A percentile compares a stretch with the other conserved stretches of the same genome.
Conservation (phyloP, 148 eudicot genomes). For the Dianthus caryophyllus region DNA sequence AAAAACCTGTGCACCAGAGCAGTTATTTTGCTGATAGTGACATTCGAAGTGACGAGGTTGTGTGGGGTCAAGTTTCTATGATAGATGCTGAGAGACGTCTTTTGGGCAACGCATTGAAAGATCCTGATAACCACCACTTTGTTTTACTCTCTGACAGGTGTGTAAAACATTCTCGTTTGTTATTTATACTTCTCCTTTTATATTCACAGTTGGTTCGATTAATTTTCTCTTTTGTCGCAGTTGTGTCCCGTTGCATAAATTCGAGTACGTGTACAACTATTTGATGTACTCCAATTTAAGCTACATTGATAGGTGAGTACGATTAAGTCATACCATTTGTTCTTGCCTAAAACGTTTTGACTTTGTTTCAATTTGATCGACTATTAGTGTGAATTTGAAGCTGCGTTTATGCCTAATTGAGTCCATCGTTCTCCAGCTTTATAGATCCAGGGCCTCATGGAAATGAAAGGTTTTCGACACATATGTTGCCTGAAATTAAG, state of each 20-base stretch:
- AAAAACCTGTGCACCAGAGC: slow-evolving; percentile 58
- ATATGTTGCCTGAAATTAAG: slow-evolving; percentile 89
- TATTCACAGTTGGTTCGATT: slow-evolving; percentile 9
- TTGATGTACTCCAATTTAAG: slow-evolving; percentile 82
- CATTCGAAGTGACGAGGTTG: slow-evolving; percentile 72
- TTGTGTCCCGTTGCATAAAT: slow-evolving; percentile 86
- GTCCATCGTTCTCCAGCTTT: slow-evolving; percentile 50
- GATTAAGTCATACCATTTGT: neutral
- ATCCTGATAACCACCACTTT: slow-evolving; percentile 86
- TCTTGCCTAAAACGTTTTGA: neutral
- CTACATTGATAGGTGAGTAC: slow-evolving; percentile 80
- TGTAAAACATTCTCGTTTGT: slow-evolving; percentile 1
- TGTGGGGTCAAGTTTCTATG: slow-evolving; percentile 96
- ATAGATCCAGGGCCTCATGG: slow-evolving; percentile 98
- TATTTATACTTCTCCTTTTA: neutral
- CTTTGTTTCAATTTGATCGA: neutral
- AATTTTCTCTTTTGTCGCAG: slow-evolving; percentile 41
- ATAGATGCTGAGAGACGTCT: slow-evolving; percentile 95
- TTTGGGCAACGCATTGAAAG: slow-evolving; percentile 77
- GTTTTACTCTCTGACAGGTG: slow-evolving; percentile 98
- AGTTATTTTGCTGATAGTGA: slow-evolving; percentile 58
- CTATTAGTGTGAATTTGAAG: neutral
- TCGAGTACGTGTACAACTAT: slow-evolving; percentile 79
- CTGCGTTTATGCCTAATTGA: slow-evolving; percentile 6
- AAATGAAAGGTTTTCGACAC: slow-evolving; percentile 73